Base-by-base conservation (phyloP, 2,329 filamentous ascomycete genomes). In the Leptographium flavum region DNA sequence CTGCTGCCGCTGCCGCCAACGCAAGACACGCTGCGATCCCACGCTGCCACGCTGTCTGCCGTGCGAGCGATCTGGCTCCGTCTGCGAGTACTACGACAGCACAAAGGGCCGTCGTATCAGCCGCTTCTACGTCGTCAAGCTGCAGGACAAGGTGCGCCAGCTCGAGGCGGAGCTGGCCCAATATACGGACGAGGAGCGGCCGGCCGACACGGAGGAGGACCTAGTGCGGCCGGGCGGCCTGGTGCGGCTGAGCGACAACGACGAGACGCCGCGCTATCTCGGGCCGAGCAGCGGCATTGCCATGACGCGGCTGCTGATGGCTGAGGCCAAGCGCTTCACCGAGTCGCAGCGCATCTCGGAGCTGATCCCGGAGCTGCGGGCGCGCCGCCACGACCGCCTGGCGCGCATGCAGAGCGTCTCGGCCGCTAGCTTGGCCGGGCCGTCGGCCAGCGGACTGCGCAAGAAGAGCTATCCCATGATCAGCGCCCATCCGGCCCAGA, bases 11-110 rank as follows among this genome's bases (percentile, higher is more conserved):
- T 90, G 83, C 63, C 76, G 83, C 60, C 58, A 94, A 88, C 81
- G 90, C 57, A 98, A 98, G 71, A 96, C 90, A 32, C 75, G 87
- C 69, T 98, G 92, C 68, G 92, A 96, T 64, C 85, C 92, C 4
- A 85, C 84, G 14, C 75, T 98, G 21, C 92, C 92, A 35, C 83
- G 84, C 57, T 98, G 92, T 63, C 75, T 86, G 17, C 88, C 90
- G 21, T 98, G 92, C 67, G 87, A 95, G 65, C 78, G 90, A 54
- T 88, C 86, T 51, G 88, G 88, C 56, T 87, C 87, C 27, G 75
- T 79, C 49, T 98, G 92, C 73, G 90, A 95, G 59, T 98, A 96
- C 66, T 94, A 83, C 61, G 92, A 98, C 63, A 87, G 87, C 27
- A 73, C 83, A 43, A 92, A 88, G 61, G 83, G 84, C 50, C 79